Percentiles rank a stretch among this genome's conserved stretches.
Conservation (phyloP, 1,284 basidiomycete species). For the Porogramme epimiltina region DNA sequence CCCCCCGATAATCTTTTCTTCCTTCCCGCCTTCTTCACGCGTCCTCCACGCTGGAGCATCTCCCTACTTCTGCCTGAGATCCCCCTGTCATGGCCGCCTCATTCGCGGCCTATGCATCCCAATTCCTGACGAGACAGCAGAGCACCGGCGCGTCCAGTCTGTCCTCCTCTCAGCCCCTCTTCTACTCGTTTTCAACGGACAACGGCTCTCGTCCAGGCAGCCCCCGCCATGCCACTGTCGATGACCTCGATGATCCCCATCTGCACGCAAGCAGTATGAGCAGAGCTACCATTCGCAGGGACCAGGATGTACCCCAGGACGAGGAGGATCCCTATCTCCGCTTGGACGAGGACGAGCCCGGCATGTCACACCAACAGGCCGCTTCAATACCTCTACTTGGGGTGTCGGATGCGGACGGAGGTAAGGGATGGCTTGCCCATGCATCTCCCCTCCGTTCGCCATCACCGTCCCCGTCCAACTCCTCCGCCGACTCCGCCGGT, state of each 20-base stretch:
- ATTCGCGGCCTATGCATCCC: conserved; percentile 69
- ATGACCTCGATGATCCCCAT: conserved; percentile 76
- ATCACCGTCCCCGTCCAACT: conserved; percentile 46
- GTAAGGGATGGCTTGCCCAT: conserved; percentile 73
- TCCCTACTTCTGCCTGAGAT: conserved; percentile 1
- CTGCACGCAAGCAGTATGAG: conserved; percentile 47
- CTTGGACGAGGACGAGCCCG: conserved; percentile 55
- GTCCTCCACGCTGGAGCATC: conserved; percentile 11
- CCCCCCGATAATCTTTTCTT: conserved; percentile 1
- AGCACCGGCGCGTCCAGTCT: conserved; percentile 42
- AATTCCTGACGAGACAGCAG: conserved; percentile 59
- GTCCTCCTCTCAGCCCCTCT: conserved; percentile 73
- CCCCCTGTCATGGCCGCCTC: conserved; percentile 48
- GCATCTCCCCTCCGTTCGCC: conserved; percentile 53
- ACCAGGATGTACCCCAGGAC: conserved; percentile 32
- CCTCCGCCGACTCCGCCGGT: conserved; percentile 47
- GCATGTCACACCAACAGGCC: conserved; percentile 42
- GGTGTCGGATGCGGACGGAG: conserved; percentile 38
- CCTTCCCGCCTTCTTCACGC: not conserved
- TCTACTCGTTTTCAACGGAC: conserved; percentile 81
- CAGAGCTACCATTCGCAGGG: conserved; percentile 30
- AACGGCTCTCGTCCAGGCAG: conserved; percentile 60
- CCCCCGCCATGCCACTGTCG: conserved; percentile 52
- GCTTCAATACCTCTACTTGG: conserved; percentile 56
- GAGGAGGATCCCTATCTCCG: conserved; percentile 77